Base-by-base conservation (phyloP, 257 asterid species). In the Solanum tarapatanum region DNA sequence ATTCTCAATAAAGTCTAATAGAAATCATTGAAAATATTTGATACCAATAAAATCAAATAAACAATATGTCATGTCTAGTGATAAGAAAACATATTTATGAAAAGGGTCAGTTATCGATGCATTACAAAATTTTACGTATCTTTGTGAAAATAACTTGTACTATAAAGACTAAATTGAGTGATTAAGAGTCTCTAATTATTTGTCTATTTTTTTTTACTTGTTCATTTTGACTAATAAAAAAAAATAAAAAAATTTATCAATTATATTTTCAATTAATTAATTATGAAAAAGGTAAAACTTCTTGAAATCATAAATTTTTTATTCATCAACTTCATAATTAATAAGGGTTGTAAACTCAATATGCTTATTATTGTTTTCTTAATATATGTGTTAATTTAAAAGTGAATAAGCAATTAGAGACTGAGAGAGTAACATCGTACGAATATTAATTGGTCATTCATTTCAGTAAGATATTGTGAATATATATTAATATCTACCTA, bases 201-300 rank as follows among this genome's bases (percentile, higher is more conserved):
- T 45, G 0, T 45, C 0, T 0, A 4, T 9, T 39, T 45, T 45
- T 4, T 13, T 45, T 45, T 45, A 45, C 2, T 45, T 4, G 0
- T 48, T 2, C 0, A 5, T 48, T 48, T 48, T 48, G 1, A 14
- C 3, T 5, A 48, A 48, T n/a, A n/a, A n/a, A n/a, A n/a, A n/a
- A n/a, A n/a, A n/a, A n/a, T n/a, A n/a, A n/a, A n/a, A n/a, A n/a
- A n/a, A n/a, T n/a, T n/a, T n/a, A 48, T 0, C 21, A 48, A 14
- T 48, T 48, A 48, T 48, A 2, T 2, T 5, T 3, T 48, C 8
- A 14, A 48, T 48, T 48, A 48, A 14, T 14, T 48, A 48, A 48
- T 48, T 5, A 48, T 48, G 8, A 48, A 48, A 48, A 48, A 2
- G 19, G 3, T 48, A 14, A 1, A 48, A 48, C 0, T 48, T 48